Evolutionary conservation across 805 yeast species (phyloP), one percentile per base, ranked within the genome.

Genomic region (Suhomyces sp.): DNA sequence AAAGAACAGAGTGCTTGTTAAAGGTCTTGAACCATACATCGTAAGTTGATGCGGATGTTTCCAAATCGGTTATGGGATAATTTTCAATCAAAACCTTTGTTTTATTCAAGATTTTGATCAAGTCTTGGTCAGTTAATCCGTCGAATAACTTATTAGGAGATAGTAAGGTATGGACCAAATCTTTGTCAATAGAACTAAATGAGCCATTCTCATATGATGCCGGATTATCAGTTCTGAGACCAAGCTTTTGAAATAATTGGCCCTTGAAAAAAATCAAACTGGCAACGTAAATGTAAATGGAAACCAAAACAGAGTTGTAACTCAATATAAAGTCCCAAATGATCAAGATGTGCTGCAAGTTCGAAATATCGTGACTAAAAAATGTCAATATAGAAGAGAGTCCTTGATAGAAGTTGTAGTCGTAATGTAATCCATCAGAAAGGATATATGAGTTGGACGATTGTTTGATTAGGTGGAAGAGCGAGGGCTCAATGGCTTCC

Each of bases 371-470:
- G 60, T 90, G 97, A 6, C 91, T 66, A 53, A 81, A 87, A 29
- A 86, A 47, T 1, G 98, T 88, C 22, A 91, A 66, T 1, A 91
- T 63, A 1, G 91, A 75, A 13, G 96, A 83, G 11, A 93, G 58
- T 0, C 88, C 83, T 50, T 78, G 90, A 19, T 39, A 45, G 25
- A 66, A 65, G 22, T 51, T 54, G 48, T 67, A 68, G 42, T 62
- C 68, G 47, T 49, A 68, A 18, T 42, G 41, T 13, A 30, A 27
- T 5, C 65, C 65, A 40, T 48, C 52, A 1, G 61, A 41, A 28
- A 44, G 38, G 4, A 46, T 12, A 37, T 42, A 53, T 4, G 60
- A 46, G 33, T 53, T 53, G 30, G 57, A 57, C 7, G 58, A 40
- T 23, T 46, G 87, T 39, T 71, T 68, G 6, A 69, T 38, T 3